Evolutionary conservation across 176 grass and related monocot species (phyloP).

Genomic region (Oryza coarctata): DNA sequence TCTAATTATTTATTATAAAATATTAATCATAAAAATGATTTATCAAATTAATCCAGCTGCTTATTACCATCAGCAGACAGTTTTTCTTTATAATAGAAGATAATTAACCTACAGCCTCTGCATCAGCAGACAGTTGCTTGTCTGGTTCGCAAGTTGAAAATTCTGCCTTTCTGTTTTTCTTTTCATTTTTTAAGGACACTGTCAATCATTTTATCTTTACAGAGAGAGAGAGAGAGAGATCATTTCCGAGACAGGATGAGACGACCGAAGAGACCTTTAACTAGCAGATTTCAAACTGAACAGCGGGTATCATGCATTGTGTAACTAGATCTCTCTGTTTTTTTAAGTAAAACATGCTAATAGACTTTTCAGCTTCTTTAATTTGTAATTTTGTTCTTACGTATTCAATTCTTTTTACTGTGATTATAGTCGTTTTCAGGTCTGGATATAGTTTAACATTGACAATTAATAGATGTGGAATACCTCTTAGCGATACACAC

Average conservation of each 20-base stretch:
- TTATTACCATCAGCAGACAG: neutral
- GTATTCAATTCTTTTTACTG: neutral
- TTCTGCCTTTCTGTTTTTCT: neutral
- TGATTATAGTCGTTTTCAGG: neutral
- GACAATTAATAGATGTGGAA: neutral
- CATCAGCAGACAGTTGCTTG: neutral
- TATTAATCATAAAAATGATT: too few species aligned
- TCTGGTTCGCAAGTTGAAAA: neutral
- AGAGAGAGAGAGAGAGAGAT: neutral
- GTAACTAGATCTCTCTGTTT: too few species aligned
- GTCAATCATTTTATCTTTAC: neutral
- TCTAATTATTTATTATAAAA: too few species aligned
- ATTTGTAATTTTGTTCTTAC: neutral
- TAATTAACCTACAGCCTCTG: neutral
- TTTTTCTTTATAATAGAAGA: neutral
- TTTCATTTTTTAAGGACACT: neutral
- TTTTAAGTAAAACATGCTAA: too few species aligned
- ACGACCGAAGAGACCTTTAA: neutral
- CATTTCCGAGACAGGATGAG: neutral
- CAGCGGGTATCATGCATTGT: too few species aligned
- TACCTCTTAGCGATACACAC: neutral
- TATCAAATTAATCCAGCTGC: too few species aligned
- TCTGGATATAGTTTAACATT: constrained; percentile 14
- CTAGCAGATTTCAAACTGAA: too few species aligned
- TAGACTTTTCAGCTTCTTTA: neutral